Conservation (phyloP, 768 basidiomycete species). For the Suillus occidentalis region DNA sequence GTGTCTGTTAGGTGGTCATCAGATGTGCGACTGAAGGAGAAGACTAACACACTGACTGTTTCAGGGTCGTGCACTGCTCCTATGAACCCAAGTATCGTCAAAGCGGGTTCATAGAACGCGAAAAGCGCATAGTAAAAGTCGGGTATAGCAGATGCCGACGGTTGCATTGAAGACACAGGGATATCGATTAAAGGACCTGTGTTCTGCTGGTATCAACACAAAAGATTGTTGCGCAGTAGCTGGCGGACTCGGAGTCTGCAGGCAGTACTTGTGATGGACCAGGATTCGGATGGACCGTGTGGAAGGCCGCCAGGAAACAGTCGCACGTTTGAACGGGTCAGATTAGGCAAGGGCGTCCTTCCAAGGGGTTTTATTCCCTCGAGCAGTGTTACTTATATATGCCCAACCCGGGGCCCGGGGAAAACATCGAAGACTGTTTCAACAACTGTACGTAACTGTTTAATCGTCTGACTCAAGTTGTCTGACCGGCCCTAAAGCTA, state of each 20-base stretch:
- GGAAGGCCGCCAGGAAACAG: neutral
- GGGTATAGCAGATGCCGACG: conserved; percentile 61
- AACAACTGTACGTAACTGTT: neutral
- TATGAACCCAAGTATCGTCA: conserved; percentile 63
- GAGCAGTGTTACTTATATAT: neutral
- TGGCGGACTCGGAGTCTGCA: neutral
- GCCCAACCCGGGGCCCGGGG: neutral
- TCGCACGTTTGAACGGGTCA: neutral
- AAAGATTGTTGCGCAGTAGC: neutral
- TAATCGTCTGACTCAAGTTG: neutral
- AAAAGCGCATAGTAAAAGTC: conserved; percentile 74
- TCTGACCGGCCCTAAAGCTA: conserved; percentile 29
- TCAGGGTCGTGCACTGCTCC: conserved; percentile 67
- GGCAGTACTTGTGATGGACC: neutral
- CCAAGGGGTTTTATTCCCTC: neutral
- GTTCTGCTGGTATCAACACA: neutral
- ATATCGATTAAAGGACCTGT: neutral
- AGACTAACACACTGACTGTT: conserved; percentile 41
- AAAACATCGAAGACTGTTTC: neutral
- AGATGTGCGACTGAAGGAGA: conserved; percentile 5
- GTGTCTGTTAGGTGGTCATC: conserved; percentile 44
- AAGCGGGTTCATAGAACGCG: conserved; percentile 69
- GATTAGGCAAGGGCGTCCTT: neutral
- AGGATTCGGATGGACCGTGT: neutral
- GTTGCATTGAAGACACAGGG: conserved; percentile 34